Conservation (phyloP, 495 filamentous ascomycete species). For the Hypomontagnella monticulosa region DNA sequence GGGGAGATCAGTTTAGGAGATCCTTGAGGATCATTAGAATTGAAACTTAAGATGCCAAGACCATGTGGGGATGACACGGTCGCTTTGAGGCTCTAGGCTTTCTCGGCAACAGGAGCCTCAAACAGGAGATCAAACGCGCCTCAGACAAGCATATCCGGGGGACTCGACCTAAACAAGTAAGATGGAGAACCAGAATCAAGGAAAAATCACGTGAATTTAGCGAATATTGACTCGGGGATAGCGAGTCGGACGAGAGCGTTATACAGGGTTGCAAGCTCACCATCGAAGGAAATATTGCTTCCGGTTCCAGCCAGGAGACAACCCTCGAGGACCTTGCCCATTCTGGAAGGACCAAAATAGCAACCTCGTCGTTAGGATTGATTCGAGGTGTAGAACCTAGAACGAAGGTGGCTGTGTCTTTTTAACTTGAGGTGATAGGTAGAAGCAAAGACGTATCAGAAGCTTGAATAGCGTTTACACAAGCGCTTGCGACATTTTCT, state of each 20-base stretch:
- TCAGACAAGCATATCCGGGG: constrained; percentile 30
- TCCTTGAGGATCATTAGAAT: constrained; percentile 35
- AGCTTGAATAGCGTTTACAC: constrained; percentile 9
- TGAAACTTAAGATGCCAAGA: constrained; percentile 42
- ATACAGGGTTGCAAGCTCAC: constrained; percentile 29
- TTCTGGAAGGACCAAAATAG: constrained; percentile 3
- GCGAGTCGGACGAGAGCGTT: constrained; percentile 3
- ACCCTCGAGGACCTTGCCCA: constrained; percentile 10
- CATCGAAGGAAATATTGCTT: constrained; percentile 27
- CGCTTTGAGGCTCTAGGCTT: constrained; percentile 38
- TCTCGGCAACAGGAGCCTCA: constrained; percentile 30
- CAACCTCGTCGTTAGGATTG: constrained; percentile 17
- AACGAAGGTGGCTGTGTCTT: constrained; percentile 30
- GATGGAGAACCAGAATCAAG: background rate
- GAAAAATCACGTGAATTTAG: constrained; percentile 20
- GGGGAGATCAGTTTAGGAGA: constrained; percentile 38
- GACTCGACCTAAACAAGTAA: background rate
- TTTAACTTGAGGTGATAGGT: background rate
- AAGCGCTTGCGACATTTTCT: background rate
- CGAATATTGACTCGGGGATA: background rate
- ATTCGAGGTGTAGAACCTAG: constrained; percentile 4
- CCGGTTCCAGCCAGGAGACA: constrained; percentile 38
- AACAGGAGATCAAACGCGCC: constrained; percentile 47
- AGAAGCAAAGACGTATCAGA: constrained; percentile 18
- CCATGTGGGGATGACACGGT: constrained; percentile 5